Base-by-base conservation (phyloP, 768 basidiomycete species). In the Butyriboletus loyo region DNA sequence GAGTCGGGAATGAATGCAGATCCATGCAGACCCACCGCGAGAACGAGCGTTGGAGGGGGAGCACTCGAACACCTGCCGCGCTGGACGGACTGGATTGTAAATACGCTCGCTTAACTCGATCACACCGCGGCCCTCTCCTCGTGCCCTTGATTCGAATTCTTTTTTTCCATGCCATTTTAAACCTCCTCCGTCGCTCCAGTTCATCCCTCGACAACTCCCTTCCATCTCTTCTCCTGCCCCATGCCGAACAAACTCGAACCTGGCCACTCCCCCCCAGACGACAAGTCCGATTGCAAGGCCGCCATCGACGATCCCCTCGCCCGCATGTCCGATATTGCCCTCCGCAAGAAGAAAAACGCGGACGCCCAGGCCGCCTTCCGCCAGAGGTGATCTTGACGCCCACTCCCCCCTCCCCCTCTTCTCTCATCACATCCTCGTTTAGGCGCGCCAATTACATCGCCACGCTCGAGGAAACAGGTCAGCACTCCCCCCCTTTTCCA, bases 281-380 rank as follows among this genome's bases (percentile, higher is more conserved):
- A 59, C 56, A 69, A 66, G 54, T 62, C 70, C 51, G 67, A 72
- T 36, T 65, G 61, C 68, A 72, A 75, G 59, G 55, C 67, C 49
- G 72, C 73, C 63, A 3, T 69, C 41, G 68, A 71, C 67, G 65
- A 68, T 62, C 55, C 69, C 31, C 32, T 54, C 25, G 61, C 74
- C 40, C 78, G 79, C 56, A 66, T 84, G 66, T 77, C 84, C 58
- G 86, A 88, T 69, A 79, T 86, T 13, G 84, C 85, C 31, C 76
- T 87, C 61, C 75, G 89, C 58, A 90, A 89, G 75, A 89, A 89
- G 77, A 92, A 92, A 75, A 92, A 92, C 62, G 90, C 90, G 32
- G 87, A 91, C 65, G 90, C 90, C 3, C 90, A 92, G 72, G 89
- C 90, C 49, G 88, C 89, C 53, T 92, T 91, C 69, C 78, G 88